phyloP scores from a whole-genome alignment of 108 stramenopile species.

The Pseudonitzschia pungens region DNA sequence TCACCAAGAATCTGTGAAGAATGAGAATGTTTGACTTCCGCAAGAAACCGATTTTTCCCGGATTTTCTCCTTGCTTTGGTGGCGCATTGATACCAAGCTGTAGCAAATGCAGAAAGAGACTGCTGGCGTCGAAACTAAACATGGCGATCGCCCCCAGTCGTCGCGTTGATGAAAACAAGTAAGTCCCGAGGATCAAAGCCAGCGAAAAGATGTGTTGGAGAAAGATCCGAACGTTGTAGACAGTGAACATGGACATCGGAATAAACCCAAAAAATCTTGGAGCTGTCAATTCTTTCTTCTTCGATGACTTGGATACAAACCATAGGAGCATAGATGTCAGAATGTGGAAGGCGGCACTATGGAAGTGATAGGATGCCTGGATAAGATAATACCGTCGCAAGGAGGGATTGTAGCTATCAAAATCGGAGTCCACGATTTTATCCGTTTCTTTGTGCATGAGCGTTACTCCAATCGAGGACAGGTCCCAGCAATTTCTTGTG shows the following conservation, averaged over 20 bases:
- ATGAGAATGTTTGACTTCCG: slow-evolving; percentile 28
- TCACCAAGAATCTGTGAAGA: slow-evolving; percentile 54
- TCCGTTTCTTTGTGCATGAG: slow-evolving; percentile 22
- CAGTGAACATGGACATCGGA: slow-evolving; percentile 27
- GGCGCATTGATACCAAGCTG: slow-evolving; percentile 77
- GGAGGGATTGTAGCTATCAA: slow-evolving; percentile 58
- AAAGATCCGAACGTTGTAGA: slow-evolving; percentile 39
- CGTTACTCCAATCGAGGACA: slow-evolving; percentile 51
- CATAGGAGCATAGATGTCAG: slow-evolving; percentile 58
- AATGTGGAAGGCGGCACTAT: slow-evolving; percentile 70
- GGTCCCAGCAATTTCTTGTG: slow-evolving; percentile 79
- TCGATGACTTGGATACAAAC: slow-evolving; percentile 29
- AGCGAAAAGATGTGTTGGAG: slow-evolving; percentile 66
- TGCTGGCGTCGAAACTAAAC: slow-evolving; percentile 71
- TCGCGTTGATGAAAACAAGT: slow-evolving; percentile 68
- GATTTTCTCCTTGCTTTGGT: neutral
- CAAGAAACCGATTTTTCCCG: neutral
- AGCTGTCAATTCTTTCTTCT: slow-evolving; percentile 5
- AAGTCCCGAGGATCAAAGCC: slow-evolving; percentile 50
- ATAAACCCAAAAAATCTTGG: slow-evolving; percentile 22
- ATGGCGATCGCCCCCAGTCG: slow-evolving; percentile 72
- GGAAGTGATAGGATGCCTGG: slow-evolving; percentile 80
- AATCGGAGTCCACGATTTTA: slow-evolving; percentile 40
- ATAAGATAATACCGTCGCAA: slow-evolving; percentile 69
- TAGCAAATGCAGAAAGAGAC: slow-evolving; percentile 65